Evolutionary conservation across 176 grass and related monocot species (phyloP), one percentile per base, ranked within the genome.

Genomic region (Ampelocalamus luodianensis): DNA sequence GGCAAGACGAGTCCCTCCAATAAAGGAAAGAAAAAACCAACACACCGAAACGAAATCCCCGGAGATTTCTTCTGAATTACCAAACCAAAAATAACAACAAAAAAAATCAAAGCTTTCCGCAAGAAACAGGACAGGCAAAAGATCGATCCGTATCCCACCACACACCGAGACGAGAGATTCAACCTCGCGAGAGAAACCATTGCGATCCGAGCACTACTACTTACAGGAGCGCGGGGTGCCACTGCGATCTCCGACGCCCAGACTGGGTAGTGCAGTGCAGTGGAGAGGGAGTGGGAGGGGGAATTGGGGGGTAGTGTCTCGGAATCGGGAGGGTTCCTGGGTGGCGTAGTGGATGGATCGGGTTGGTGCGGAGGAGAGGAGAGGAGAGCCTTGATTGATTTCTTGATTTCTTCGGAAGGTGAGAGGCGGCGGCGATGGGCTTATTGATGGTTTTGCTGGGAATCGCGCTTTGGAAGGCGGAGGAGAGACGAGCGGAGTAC

Each of bases 341-440:
- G 76, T 45, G 76, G 56, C 39, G 37, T n/a, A 45, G 75, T 50
- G 48, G 48, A 50, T 23, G 76, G 76, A 64, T 64, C 76, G 76
- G 37, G 40, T 37, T 61, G 74, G 74, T 10, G 55, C 36, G 72
- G 49, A 50, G 75, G 38, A 32, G 76, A 29, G 56, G 56, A 45
- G 17, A 55, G 17, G 51, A 17, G 17, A 20, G 51, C 37, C 62
- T 56, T 60, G 75, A 3, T n/a, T n/a, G n/a, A n/a, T n/a, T n/a
- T n/a, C n/a, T 79, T 48, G 58, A 64, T 64, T 48, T 46, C 20
- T 9, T 12, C 4, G 36, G 20, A 1, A 36, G 2, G n/a, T n/a
- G n/a, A n/a, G n/a, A n/a, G n/a, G n/a, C n/a, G 77, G 61, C 36
- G 43, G 60, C 59, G 40, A 46, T 10, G 77, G 77, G 77, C 65